Conservation (phyloP, 768 basidiomycete genomes). For the Trametes villosa region DNA sequence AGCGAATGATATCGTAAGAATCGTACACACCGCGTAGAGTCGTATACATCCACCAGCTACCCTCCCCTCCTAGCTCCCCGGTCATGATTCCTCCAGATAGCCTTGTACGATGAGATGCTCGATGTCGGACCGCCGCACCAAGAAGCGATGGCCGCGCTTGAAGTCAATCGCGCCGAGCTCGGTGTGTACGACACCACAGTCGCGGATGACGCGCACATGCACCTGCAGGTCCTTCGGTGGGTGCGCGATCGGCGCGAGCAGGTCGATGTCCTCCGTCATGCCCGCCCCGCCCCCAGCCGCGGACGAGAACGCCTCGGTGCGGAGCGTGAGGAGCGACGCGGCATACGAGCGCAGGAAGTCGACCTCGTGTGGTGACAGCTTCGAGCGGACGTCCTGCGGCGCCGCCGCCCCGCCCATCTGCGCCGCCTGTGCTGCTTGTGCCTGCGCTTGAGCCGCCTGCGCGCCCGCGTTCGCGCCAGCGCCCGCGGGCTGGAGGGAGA, state of each 20-base stretch:
- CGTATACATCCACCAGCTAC: neutral
- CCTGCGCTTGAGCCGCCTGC: neutral
- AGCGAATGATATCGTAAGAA: neutral
- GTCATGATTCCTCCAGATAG: constrained; percentile 83
- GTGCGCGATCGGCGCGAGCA: constrained; percentile 78
- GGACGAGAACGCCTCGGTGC: constrained; percentile 53
- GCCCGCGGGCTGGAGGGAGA: constrained; percentile 50
- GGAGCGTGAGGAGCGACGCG: constrained; percentile 79
- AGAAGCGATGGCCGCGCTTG: constrained; percentile 85
- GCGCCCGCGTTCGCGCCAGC: neutral
- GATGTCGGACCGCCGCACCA: constrained; percentile 86
- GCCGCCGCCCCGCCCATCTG: constrained; percentile 6
- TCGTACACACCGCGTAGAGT: neutral
- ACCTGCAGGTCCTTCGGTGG: constrained; percentile 93
- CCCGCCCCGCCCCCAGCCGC: constrained; percentile 4
- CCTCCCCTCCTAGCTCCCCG: neutral
- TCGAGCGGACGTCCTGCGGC: constrained; percentile 60
- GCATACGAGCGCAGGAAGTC: constrained; percentile 87
- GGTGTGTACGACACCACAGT: constrained; percentile 92
- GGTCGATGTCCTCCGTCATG: constrained; percentile 81
- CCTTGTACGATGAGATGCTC: constrained; percentile 95
- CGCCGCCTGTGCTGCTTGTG: neutral
- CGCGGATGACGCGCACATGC: constrained; percentile 81
- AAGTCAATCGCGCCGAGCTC: constrained; percentile 92
- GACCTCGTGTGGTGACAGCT: constrained; percentile 79